phyloP scores from a whole-genome alignment of 306 rosid genomes.

The Lathyrus tuberosus region DNA sequence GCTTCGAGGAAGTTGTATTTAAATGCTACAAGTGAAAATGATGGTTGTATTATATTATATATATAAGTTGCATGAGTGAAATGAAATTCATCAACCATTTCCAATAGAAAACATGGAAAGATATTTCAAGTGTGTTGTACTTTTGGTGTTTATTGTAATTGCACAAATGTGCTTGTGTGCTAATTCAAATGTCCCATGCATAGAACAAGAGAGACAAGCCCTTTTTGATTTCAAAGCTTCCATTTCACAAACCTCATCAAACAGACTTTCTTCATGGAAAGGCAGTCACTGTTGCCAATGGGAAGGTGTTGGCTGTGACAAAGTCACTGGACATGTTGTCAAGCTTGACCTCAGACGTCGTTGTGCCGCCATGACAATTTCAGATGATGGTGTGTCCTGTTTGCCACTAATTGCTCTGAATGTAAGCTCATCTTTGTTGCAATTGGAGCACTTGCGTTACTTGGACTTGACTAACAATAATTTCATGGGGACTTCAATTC shows the following conservation, averaged over 20 bases:
- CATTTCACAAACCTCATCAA: neutral
- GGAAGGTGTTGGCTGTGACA: conserved; percentile 35
- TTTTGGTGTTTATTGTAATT: conserved; percentile 2
- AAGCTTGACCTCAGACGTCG: neutral
- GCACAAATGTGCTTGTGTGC: conserved; percentile 13
- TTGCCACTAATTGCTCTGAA: neutral
- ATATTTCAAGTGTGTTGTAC: neutral
- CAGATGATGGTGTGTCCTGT: neutral
- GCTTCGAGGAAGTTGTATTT: neutral
- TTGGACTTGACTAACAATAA: conserved; percentile 24
- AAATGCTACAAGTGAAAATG: neutral
- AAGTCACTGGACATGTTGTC: conserved; percentile 32
- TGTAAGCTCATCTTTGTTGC: conserved; percentile 8
- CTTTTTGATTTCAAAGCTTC: conserved; percentile 34
- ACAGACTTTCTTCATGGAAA: conserved; percentile 34
- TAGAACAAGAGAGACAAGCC: conserved; percentile 26
- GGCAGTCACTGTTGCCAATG: conserved; percentile 36
- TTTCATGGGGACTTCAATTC: neutral
- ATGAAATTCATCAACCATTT: conserved; percentile 4
- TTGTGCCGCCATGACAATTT: neutral
- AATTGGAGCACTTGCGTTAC: conserved; percentile 27
- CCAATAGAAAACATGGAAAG: conserved; percentile 3
- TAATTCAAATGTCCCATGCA: conserved; percentile 21
- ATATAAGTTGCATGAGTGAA: neutral
- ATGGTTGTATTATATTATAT: too few relatives aligned